Base-by-base conservation (phyloP, 148 eudicot genomes). In the Drosera capensis region DNA sequence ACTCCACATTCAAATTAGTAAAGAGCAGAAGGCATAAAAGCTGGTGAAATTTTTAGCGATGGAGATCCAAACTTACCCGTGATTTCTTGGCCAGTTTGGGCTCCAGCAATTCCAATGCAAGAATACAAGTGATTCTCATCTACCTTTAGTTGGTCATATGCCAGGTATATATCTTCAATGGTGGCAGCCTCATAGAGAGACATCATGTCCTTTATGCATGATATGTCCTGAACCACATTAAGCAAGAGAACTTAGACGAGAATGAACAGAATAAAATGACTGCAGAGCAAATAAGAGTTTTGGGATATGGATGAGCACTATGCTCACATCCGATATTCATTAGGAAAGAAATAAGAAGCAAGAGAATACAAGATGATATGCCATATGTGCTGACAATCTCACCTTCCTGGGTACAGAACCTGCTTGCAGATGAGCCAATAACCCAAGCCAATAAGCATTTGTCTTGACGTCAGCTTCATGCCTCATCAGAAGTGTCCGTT, bases 381-480 rank as follows among this genome's bases (percentile, higher is more conserved):
- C n/a, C n/a, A n/a, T n/a, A n/a, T n/a, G 13, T 34, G 23, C 20
- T 4, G 8, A 17, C 7, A 17, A 14, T 15, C 40, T 55, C 59
- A 83, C 97, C 93, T 90, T 90, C 58, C 84, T 80, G 5, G 92
- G 87, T 45, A 90, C 82, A 60, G 87, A 78, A 51, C 70, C 38
- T 13, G 97, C 95, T 68, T 90, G 97, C 55, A 90, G 66, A 66
- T 90, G 95, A 49, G 97, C 81, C 68, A 83, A 55, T 67, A 90
- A 65, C 38, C 97, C 97, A 52, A 90, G 77, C 95, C 97, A 90
- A 65, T 90, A 90, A 3, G 95, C 87, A 55, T 90, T 90, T 43
- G 92, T 73, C 71, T 90, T 90, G 60, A 71, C 80, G 62, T 90
- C 97, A 65, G 95, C 97, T 62, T 90, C 97, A 57, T 90, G 97